Conservation (phyloP, 176 grass and related monocot species). For the Rhynchospora tenuis region DNA sequence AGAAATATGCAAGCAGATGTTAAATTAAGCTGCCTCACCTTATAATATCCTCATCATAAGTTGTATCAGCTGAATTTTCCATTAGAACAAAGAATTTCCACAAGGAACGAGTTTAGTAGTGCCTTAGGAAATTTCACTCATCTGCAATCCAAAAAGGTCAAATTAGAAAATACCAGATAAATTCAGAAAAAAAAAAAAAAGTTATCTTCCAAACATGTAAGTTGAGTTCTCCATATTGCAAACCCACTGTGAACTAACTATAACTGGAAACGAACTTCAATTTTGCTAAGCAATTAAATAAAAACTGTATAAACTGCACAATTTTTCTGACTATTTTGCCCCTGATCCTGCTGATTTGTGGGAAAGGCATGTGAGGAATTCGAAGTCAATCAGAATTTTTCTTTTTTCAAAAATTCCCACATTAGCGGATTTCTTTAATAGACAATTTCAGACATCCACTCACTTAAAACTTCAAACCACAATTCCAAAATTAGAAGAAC, state of each 20-base stretch:
- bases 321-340: background rate
- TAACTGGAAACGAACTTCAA: conserved; percentile 9
- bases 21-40: background rate
- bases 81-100: background rate
- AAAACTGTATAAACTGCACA: background rate
- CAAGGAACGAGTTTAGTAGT: background rate
- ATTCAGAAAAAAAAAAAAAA: background rate
- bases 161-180: background rate
- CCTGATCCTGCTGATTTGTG: background rate
- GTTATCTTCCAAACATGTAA: background rate
- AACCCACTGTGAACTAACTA: background rate
- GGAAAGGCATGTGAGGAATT: background rate
- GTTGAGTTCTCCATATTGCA: background rate
- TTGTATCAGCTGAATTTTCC: background rate
- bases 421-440: background rate
- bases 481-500: background rate
- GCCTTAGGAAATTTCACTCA: background rate
- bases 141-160: conserved; percentile 4
- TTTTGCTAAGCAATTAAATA: background rate
- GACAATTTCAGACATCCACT: background rate
- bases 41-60: background rate
- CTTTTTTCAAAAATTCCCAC: background rate
- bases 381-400: conserved; percentile 4
- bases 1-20: background rate
- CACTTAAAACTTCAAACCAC: background rate